These are phyloP conservation scores for Blastobotrys parvus DNA, from an alignment of 805 yeast genomes.

Conservation along the genomic window DNA sequence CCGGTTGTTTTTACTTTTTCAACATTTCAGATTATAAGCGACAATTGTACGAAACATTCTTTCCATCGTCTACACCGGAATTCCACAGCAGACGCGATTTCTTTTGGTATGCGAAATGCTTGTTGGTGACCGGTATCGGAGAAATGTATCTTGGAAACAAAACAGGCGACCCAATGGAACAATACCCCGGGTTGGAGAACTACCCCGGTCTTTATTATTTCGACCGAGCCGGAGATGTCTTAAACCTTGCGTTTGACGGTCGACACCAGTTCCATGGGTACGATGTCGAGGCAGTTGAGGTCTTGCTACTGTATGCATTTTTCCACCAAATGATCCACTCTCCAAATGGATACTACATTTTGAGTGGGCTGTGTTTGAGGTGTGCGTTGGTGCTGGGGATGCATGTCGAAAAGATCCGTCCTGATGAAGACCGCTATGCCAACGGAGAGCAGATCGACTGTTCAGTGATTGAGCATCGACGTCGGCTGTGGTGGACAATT, in stretches of 20 bases:
- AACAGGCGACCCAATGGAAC: constrained; percentile 1
- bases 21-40: constrained; percentile 11
- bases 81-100: constrained; percentile 5
- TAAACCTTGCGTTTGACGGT: constrained; percentile 12
- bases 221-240: constrained; percentile 9
- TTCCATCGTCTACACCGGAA: not conserved
- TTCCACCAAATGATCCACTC: constrained; percentile 17
- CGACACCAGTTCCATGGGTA: constrained; percentile 7
- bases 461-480: constrained; percentile 14
- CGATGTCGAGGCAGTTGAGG: constrained; percentile 12
- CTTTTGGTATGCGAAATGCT: constrained; percentile 11
- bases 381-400: constrained; percentile 16
- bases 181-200: constrained; percentile 6
- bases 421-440: constrained; percentile 6
- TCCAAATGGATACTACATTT: constrained; percentile 12
- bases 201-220: constrained; percentile 16
- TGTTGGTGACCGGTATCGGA: constrained; percentile 18
- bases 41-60: constrained; percentile 11
- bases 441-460: constrained; percentile 3
- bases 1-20: constrained; percentile 18
- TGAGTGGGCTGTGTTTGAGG: constrained; percentile 16
- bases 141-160: constrained; percentile 15
- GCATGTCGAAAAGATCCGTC: constrained; percentile 12
- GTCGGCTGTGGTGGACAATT: constrained; percentile 22
- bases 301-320: constrained; percentile 15